Base-by-base conservation (phyloP, 2,329 filamentous ascomycete genomes). In the Neurospora sp. region DNA sequence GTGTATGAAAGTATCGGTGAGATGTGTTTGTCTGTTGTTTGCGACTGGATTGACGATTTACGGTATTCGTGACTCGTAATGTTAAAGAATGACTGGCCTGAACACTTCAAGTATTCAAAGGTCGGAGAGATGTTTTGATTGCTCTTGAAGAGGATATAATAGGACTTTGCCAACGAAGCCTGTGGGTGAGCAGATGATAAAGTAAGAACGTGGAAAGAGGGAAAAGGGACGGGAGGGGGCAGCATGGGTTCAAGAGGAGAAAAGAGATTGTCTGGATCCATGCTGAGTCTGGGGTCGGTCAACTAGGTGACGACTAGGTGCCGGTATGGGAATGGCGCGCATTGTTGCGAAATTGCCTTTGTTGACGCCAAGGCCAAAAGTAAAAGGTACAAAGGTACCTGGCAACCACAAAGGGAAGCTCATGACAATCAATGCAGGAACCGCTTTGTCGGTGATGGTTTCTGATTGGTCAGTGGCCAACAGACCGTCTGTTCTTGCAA, bases 151-250 rank as follows among this genome's bases (percentile, higher is more conserved):
- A 71, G 72, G 75, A 33, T 33, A 74, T 73, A 67, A 23, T 71
- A 72, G 81, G 83, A 85, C 84, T 86, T 83, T 86, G 84, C 84
- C 84, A 86, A 86, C 84, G 84, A 86, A 86, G 84, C 77, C 81
- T 78, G 77, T 77, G 74, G 72, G 75, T 72, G 72, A 71, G 70
- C 69, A 40, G 72, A 69, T 69, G 72, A 69, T 69, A 70, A 70
- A 71, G 41, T 69, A 72, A 62, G 69, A 57, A 70, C 69, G 71
- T 71, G 71, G 66, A 70, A 71, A 72, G 66, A 69, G 69, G 68
- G 38, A 68, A 65, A 68, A 70, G 62, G 67, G 40, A 67, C 66
- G 68, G 23, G 62, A 66, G 66, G 40, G 71, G 73, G 71, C 71
- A 70, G 73, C 57, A 41, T 68, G 69, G 70, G 66, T 71, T 71